phyloP scores from a whole-genome alignment of 768 basidiomycete genomes.

The Calocybe gangraenosa region DNA sequence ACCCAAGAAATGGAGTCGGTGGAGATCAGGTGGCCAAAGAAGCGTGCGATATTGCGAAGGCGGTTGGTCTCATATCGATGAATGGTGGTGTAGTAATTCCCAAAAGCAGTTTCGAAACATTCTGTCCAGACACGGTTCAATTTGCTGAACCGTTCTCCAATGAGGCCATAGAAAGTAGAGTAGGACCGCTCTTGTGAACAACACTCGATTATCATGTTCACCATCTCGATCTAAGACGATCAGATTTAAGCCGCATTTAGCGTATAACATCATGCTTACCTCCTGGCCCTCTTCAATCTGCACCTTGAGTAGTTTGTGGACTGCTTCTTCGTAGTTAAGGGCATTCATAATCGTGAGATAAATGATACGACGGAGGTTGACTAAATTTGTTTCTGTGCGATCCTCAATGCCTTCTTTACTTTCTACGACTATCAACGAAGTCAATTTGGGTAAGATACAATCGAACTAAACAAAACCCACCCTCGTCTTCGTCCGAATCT shows the following conservation, averaged over 20 bases:
- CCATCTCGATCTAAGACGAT: constrained; percentile 73
- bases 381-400: constrained; percentile 90
- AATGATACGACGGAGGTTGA: constrained; percentile 90
- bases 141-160: constrained; percentile 96
- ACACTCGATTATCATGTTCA: constrained; percentile 99
- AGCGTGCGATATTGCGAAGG: constrained; percentile 92
- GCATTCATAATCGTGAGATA: constrained; percentile 99
- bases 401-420: constrained; percentile 92
- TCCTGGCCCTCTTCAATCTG: constrained; percentile 91
- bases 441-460: neutral
- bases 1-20: constrained; percentile 90
- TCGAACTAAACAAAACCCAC: constrained; percentile 18
- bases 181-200: constrained; percentile 99
- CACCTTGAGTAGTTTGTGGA: constrained; percentile 94
- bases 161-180: constrained; percentile 93
- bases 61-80: constrained; percentile 99
- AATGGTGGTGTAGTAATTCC: constrained; percentile 89
- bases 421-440: constrained; percentile 46
- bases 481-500: constrained; percentile 56
- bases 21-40: constrained; percentile 90
- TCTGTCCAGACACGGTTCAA: constrained; percentile 95
- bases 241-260: neutral
- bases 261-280: constrained; percentile 44
- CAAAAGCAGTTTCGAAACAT: constrained; percentile 81
- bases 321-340: constrained; percentile 96